Conservation (phyloP, 176 grass and related monocot genomes). For the Cenchrus americanus region DNA sequence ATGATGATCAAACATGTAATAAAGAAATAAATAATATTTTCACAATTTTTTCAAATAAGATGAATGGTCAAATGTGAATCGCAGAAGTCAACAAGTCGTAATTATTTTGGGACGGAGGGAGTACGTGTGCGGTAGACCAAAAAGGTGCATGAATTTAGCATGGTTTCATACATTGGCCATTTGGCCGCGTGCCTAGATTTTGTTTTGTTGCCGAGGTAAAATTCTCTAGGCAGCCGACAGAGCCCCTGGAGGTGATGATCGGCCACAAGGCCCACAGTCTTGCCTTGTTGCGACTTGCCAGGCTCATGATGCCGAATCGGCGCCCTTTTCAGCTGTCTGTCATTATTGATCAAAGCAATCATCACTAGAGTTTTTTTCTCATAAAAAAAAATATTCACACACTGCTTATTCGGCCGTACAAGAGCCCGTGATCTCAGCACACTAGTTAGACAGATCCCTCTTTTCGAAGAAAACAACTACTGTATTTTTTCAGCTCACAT, state of each 20-base stretch:
- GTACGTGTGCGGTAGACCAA: background rate
- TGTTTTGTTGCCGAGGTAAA: background rate
- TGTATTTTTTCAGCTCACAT: background rate
- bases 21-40: too few relatives aligned
- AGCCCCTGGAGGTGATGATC: background rate
- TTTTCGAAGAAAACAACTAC: too few relatives aligned
- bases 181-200: background rate
- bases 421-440: background rate
- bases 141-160: background rate
- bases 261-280: background rate
- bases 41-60: too few relatives aligned
- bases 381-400: background rate
- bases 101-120: too few relatives aligned
- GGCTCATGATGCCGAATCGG: background rate
- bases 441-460: too few relatives aligned
- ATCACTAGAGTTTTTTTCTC: background rate
- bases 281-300: background rate
- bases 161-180: background rate
- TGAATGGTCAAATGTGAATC: too few relatives aligned
- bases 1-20: too few relatives aligned
- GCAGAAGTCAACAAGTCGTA: too few relatives aligned
- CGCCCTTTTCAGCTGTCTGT: background rate
- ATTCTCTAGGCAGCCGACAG: background rate
- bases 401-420: background rate
- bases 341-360: background rate